Base-by-base conservation (phyloP, 1,284 basidiomycete species). In the Pholiota adiposa region DNA sequence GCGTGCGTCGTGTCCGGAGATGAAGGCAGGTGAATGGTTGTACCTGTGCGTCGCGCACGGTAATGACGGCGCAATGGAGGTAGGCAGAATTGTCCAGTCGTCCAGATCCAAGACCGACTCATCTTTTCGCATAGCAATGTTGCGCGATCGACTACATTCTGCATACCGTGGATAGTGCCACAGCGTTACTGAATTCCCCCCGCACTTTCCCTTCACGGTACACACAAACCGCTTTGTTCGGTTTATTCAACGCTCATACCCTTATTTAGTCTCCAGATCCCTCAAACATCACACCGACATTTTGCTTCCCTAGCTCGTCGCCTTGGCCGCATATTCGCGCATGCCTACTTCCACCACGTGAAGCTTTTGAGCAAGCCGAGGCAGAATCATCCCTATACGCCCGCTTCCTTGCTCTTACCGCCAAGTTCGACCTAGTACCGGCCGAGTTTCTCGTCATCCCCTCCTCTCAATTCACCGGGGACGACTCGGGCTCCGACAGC, bases 1-100 rank as follows among this genome's bases (percentile, higher is more conserved):
- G 8, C 86, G 92, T 40, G 76, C 83, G 53, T 86, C 90, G 8
- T 98, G 96, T 78, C 92, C 93, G 1, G 92, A 97, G 73, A 98
- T 98, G 96, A 97, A 97, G 73, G 96, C 96, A 14, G 93, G 92
- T 54, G 94, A 98, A 79, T 98, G 96, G 94, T 82, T 95, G 44
- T 98, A 97, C 75, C 80, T 98, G 2, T 99, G 97, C 70, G 96
- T 97, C 29, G 95, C 96, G 0, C 96, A 98, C 69, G 88, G 90
- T 43, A 88, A 85, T 68, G 88, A 89, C 58, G 87, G 88, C 21
- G 83, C 86, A 56, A 88, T 92, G 84, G 90, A 92, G 86, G 89
- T 85, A 60, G 40, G 79, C 67, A 23, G 58, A 51, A 8, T 41
- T 56, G 34, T 40, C 11, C 59, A 43, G 7, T n/a, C 23, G 29